Evolutionary conservation across 306 rosid species (phyloP).

Genomic region (Cucurbita maxima): DNA sequence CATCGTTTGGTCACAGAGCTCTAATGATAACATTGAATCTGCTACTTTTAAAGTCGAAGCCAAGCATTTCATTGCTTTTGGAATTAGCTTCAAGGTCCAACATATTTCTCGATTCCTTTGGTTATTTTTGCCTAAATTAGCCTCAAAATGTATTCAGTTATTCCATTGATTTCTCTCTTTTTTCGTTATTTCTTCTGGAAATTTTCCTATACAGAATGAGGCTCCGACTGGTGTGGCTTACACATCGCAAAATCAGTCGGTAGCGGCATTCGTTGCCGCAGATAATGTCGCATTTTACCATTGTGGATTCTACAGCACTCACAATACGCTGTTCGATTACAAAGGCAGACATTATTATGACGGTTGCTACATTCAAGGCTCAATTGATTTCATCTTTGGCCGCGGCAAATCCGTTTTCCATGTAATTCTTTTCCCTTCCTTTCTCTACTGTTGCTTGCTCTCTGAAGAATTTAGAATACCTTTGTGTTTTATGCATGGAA

Average conservation of each 20-base stretch:
- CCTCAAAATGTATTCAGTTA: background rate
- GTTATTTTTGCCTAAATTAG: background rate
- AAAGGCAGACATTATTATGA: conserved; percentile 85
- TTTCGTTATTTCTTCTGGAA: background rate
- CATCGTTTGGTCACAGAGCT: conserved; percentile 65
- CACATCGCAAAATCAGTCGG: conserved; percentile 92
- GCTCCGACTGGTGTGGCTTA: conserved; percentile 91
- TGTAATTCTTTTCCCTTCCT: conserved; percentile 9
- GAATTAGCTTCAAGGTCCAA: conserved; percentile 69
- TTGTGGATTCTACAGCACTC: conserved; percentile 79
- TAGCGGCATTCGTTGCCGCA: conserved; percentile 72
- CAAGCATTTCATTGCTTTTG: conserved; percentile 43
- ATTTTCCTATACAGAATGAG: conserved; percentile 42
- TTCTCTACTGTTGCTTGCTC: background rate
- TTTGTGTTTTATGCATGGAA: background rate
- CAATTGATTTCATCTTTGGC: conserved; percentile 89
- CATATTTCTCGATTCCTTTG: background rate
- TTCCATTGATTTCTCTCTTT: background rate
- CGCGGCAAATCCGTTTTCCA: conserved; percentile 47
- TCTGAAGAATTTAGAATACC: background rate
- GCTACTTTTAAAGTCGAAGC: conserved; percentile 60
- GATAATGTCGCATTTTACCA: conserved; percentile 73
- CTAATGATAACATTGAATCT: conserved; percentile 48
- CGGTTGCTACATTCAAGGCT: conserved; percentile 62
- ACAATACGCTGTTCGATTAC: conserved; percentile 77